A percentile compares a stretch with the other conserved stretches of the same genome.
Evolutionary conservation across 2,329 filamentous ascomycete genomes (phyloP).

Genomic region (Calonectria leucothoes): DNA sequence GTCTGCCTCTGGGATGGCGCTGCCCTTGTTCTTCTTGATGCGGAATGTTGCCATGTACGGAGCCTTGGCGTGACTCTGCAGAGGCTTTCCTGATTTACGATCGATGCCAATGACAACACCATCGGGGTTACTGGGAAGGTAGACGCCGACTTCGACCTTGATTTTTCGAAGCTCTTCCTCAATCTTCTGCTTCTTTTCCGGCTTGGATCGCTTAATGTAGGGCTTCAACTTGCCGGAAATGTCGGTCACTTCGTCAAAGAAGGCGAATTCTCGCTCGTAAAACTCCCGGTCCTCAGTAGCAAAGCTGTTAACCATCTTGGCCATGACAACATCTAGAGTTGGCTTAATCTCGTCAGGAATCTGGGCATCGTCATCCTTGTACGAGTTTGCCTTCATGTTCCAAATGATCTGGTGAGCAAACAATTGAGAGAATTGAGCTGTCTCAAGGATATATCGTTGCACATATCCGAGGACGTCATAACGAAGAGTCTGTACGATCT

Average conservation of each 20-base stretch:
- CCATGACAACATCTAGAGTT: slow-evolving; percentile 90
- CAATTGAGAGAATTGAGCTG: slow-evolving; percentile 95
- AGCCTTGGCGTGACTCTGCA: slow-evolving; percentile 98
- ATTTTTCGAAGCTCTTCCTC: slow-evolving; percentile 98
- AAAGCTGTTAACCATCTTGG: slow-evolving; percentile 85
- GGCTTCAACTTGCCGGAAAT: slow-evolving; percentile 97
- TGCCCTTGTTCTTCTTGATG: slow-evolving; percentile 81
- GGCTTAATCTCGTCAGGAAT: slow-evolving; percentile 94
- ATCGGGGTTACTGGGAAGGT: slow-evolving; percentile 96
- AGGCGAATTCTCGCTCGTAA: slow-evolving; percentile 95
- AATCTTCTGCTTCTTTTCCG: slow-evolving; percentile 99
- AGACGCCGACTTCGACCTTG: slow-evolving; percentile 96
- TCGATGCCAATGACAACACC: slow-evolving; percentile 98
- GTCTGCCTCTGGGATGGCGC: slow-evolving; percentile 61
- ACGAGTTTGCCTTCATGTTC: slow-evolving; percentile 99
- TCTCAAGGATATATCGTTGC: slow-evolving; percentile 95
- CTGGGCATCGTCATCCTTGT: slow-evolving; percentile 93
- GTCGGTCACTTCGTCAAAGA: slow-evolving; percentile 95
- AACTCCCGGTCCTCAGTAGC: slow-evolving; percentile 82
- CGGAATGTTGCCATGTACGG: slow-evolving; percentile 99
- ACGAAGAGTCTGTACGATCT: slow-evolving; percentile 94
- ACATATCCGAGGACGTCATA: slow-evolving; percentile 96
- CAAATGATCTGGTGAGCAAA: slow-evolving; percentile 99
- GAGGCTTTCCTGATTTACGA: slow-evolving; percentile 94
- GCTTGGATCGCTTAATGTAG: slow-evolving; percentile 89